Evolutionary conservation across 2,329 filamentous ascomycete genomes (phyloP).

Genomic region (Juglanconis oblonga): DNA sequence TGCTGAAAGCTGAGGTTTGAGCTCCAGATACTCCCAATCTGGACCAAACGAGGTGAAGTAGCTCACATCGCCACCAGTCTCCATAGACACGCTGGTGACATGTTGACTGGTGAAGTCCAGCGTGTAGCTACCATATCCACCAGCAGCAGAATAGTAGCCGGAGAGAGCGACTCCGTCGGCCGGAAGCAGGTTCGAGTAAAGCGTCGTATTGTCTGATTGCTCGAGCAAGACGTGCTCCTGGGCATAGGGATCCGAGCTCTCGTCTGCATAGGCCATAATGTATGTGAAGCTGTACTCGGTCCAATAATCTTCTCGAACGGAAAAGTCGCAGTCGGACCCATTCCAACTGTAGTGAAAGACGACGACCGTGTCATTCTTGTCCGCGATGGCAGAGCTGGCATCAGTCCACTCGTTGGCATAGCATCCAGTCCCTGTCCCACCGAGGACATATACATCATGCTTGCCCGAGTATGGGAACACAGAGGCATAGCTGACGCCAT

Average conservation of each 20-base stretch:
- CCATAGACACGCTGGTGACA: slow-evolving; percentile 19
- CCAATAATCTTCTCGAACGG: not conserved
- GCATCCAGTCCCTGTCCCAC: slow-evolving; percentile 6
- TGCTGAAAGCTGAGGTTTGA: slow-evolving; percentile 31
- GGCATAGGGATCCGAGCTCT: slow-evolving; percentile 17
- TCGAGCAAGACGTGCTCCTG: slow-evolving; percentile 18
- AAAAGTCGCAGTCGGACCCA: not conserved
- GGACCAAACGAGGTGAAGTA: slow-evolving; percentile 24
- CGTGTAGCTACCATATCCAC: slow-evolving; percentile 14
- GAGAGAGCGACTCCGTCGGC: not conserved
- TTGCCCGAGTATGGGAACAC: slow-evolving; percentile 21
- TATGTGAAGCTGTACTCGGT: slow-evolving; percentile 13
- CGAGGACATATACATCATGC: slow-evolving; percentile 16
- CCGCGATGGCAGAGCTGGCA: slow-evolving; percentile 14
- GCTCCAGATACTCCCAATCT: slow-evolving; percentile 21
- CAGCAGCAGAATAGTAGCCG: slow-evolving; percentile 14
- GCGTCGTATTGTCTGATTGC: slow-evolving; percentile 16
- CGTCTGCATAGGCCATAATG: slow-evolving; percentile 12
- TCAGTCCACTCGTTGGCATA: slow-evolving; percentile 17
- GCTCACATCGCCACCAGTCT: slow-evolving; percentile 21
- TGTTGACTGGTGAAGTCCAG: slow-evolving; percentile 19
- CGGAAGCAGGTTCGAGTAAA: slow-evolving; percentile 9
- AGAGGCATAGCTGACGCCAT: slow-evolving; percentile 19
- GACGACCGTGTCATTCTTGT: slow-evolving; percentile 19
- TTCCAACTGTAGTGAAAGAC: not conserved